Conservation (phyloP, 2,329 filamentous ascomycete genomes). For the Ophiostoma piceae region DNA sequence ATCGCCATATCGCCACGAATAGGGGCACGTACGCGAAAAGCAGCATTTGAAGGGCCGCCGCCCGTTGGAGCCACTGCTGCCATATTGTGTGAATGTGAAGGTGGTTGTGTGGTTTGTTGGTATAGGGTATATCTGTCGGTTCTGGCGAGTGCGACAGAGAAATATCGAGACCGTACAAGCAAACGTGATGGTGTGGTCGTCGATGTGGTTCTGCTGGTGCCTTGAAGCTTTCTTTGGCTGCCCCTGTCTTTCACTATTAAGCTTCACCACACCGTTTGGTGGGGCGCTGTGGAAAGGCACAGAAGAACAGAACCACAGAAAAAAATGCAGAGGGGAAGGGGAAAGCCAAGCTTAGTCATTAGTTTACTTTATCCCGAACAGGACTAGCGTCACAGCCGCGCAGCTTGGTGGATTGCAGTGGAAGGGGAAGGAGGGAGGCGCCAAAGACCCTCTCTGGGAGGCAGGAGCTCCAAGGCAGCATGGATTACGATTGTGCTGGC, state of each 20-base stretch:
- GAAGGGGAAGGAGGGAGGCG: conserved; percentile 12
- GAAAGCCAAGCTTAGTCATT: conserved; percentile 15
- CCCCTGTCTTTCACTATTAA: conserved; percentile 16
- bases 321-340: conserved; percentile 17
- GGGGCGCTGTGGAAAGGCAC: conserved; percentile 19
- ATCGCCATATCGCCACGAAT: conserved; percentile 13
- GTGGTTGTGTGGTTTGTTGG: conserved; percentile 7
- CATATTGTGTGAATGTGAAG: conserved; percentile 33
- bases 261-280: conserved; percentile 22
- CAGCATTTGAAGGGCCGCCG: conserved; percentile 45
- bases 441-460: neutral
- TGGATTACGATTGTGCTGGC: conserved; percentile 25
- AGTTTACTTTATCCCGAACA: neutral
- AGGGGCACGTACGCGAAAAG: conserved; percentile 49
- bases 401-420: conserved; percentile 22
- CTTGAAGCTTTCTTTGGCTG: conserved; percentile 24
- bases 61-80: conserved; percentile 43
- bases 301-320: conserved; percentile 17
- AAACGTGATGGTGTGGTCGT: neutral
- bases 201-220: conserved; percentile 15
- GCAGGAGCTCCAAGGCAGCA: conserved; percentile 27
- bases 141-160: neutral
- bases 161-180: neutral
- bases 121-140: neutral
- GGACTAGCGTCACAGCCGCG: conserved; percentile 27